A percentile compares a stretch with the other conserved stretches of the same genome.
Conservation (phyloP, 2,329 filamentous ascomycete genomes). For the Fonsecaea multimorphosa region DNA sequence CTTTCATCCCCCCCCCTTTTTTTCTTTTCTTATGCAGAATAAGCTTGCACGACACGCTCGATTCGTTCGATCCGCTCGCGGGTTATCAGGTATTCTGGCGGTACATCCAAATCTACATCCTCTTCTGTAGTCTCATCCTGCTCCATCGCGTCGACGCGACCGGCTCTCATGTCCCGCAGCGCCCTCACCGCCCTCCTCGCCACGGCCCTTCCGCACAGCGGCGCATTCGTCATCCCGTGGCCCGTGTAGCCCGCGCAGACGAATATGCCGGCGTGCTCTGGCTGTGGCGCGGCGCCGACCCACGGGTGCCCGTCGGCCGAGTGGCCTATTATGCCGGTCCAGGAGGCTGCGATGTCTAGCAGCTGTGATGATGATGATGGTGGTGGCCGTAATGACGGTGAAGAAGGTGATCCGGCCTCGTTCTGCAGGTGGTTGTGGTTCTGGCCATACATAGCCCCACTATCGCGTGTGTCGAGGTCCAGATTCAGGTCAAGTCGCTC, state of each 20-base stretch:
- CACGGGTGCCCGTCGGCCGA: constrained; percentile 59
- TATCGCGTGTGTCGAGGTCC: background rate
- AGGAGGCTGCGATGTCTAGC: constrained; percentile 40
- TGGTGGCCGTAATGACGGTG: too few species aligned
- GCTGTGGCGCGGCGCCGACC: constrained; percentile 57
- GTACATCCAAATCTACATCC: background rate
- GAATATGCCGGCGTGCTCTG: constrained; percentile 57
- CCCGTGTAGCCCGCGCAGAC: constrained; percentile 68
- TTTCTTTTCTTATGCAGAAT: background rate
- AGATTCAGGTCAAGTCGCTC: constrained; percentile 42
- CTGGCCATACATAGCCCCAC: too few species aligned
- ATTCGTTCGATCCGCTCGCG: constrained; percentile 2
- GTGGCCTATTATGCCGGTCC: constrained; percentile 61
- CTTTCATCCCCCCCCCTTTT: background rate
- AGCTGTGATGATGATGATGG: background rate
- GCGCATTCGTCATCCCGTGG: constrained; percentile 65
- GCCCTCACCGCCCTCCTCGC: constrained; percentile 25
- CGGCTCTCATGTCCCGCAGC: too few species aligned
- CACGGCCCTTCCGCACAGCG: constrained; percentile 35
- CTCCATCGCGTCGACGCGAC: too few species aligned
- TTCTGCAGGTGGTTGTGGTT: too few species aligned
- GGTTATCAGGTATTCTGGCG: background rate
- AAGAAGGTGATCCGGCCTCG: too few species aligned
- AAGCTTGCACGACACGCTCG: background rate
- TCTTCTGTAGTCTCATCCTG: background rate